Percentiles rank a stretch among this genome's conserved stretches.
Conservation (phyloP, 129 eudicot species). For the Silybum marianum region DNA sequence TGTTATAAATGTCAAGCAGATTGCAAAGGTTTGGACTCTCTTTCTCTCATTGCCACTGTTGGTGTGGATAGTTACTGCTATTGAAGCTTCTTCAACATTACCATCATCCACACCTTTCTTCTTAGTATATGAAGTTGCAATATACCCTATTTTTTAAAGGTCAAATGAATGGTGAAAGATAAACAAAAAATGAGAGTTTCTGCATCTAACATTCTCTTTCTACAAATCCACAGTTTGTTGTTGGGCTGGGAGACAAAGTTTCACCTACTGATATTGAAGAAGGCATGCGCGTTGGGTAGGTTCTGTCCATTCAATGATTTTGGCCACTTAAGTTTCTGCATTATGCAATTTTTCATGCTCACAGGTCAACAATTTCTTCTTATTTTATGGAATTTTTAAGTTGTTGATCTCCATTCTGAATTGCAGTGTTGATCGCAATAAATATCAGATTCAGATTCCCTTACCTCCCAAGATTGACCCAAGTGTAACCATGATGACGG, state of each 20-base stretch:
- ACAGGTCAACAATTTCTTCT: not conserved
- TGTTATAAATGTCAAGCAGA: slow-evolving; percentile 94
- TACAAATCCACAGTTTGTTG: slow-evolving; percentile 75
- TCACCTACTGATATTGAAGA: slow-evolving; percentile 99
- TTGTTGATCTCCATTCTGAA: not conserved
- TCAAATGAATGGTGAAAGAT: too few species aligned
- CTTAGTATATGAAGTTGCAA: too few species aligned
- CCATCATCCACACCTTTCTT: too few species aligned
- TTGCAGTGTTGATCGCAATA: slow-evolving; percentile 78
- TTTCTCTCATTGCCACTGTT: not conserved
- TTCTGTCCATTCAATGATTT: not conserved
- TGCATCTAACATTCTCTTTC: not conserved
- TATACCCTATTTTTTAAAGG: not conserved
- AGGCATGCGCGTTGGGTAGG: slow-evolving; percentile 99
- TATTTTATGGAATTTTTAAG: not conserved
- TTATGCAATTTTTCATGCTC: not conserved
- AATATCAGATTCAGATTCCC: slow-evolving; percentile 88
- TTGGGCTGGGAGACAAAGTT: slow-evolving; percentile 95
- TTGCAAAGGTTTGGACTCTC: slow-evolving; percentile 67
- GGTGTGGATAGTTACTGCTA: not conserved
- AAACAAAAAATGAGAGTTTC: not conserved
- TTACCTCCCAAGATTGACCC: slow-evolving; percentile 94
- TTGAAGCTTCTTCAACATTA: not conserved
- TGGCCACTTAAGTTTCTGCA: not conserved
- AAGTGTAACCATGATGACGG: slow-evolving; percentile 95